Base-by-base conservation (phyloP, 306 rosid species). In the Prunus mongolica region DNA sequence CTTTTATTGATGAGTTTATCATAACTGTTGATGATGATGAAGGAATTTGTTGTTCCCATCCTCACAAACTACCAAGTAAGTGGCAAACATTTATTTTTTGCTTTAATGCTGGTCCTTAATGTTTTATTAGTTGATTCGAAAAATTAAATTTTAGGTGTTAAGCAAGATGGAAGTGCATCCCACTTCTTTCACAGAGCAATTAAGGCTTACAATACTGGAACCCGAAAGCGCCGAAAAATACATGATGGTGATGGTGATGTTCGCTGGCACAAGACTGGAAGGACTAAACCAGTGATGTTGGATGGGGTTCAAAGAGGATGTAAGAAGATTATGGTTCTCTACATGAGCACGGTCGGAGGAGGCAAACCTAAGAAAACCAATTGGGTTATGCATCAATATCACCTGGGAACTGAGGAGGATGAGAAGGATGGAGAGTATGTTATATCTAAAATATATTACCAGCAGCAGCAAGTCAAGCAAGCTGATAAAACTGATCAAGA, bases 251-350 rank as follows among this genome's bases (percentile, higher is more conserved):
- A 88, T 50, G 90, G 96, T 73, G 97, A 85, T 67, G 90, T 91
- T 65, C 96, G 97, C 69, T 93, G 98, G 98, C 98, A 93, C 84
- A 93, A 93, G 87, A 91, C 97, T 54, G 98, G 97, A 65, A 86
- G 22, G 75, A 93, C 98, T 65, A 93, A 93, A 75, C 90, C 92
- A 7, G 91, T 93, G 72, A 62, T 79, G 54, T 74, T 93, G 76
- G 80, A 86, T 61, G 92, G 93, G 55, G 80, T 84, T 79, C 92
- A 86, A 65, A 83, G 64, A 76, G 98, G 96, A 49, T 93, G 91
- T 69, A 91, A 93, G 84, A 93, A 93, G 81, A 89, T 93, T 71
- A 84, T 93, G 97, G 98, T 93, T 85, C 87, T 93, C 32, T 91
- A 93, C 79, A 82, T 67, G 70, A 84, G 79, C 80, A 58, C 28